Percentiles rank a stretch among this genome's conserved stretches.
Evolutionary conservation across 2,329 filamentous ascomycete species (phyloP).

Genomic region (Rhynchosporium graminicola): DNA sequence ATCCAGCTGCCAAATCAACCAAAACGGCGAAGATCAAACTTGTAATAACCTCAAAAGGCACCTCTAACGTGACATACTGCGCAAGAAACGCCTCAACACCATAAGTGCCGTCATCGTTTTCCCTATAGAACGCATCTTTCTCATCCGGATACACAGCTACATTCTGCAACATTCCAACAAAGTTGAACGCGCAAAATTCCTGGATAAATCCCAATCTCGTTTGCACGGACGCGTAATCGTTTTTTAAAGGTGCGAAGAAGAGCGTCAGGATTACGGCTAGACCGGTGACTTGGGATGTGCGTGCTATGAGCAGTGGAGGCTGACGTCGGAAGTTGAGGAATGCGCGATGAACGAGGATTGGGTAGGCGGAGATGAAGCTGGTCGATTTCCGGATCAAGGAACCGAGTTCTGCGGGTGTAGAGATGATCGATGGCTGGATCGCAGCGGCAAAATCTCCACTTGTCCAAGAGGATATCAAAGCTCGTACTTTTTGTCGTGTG

Average conservation of each 20-base stretch:
- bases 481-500: constrained; percentile 62
- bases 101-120: constrained; percentile 74
- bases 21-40: constrained; percentile 67
- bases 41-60: constrained; percentile 70
- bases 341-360: constrained; percentile 67
- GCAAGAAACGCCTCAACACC: constrained; percentile 69
- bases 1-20: constrained; percentile 62
- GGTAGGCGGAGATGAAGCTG: constrained; percentile 62
- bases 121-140: constrained; percentile 74
- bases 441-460: constrained; percentile 30
- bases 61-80: constrained; percentile 68
- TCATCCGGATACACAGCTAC: constrained; percentile 73
- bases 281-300: constrained; percentile 67
- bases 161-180: constrained; percentile 78
- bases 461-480: constrained; percentile 61
- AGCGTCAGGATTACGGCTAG: constrained; percentile 63
- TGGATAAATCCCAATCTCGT: constrained; percentile 74
- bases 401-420: constrained; percentile 71
- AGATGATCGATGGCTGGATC: constrained; percentile 38
- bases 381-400: constrained; percentile 65
- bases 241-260: constrained; percentile 71
- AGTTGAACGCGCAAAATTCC: constrained; percentile 70
- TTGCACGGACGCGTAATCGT: constrained; percentile 70
- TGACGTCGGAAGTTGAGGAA: constrained; percentile 69
- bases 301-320: constrained; percentile 62